A percentile compares a stretch with the other conserved stretches of the same genome.
Conservation (phyloP, 1,139 yeast genomes). For the Scheffersomyces segobiensis region DNA sequence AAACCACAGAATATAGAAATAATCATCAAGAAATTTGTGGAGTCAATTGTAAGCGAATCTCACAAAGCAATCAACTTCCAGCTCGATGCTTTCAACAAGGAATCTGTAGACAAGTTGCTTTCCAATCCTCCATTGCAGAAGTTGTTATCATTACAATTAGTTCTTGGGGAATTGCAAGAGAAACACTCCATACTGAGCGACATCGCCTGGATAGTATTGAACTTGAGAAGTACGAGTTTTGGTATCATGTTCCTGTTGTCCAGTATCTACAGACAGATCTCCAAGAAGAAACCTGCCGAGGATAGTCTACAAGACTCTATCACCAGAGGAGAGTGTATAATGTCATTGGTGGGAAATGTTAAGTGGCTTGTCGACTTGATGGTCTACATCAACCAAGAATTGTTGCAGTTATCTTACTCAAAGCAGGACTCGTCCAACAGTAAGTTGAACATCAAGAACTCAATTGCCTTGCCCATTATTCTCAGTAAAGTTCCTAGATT, state of each 20-base stretch:
- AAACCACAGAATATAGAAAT: conserved; percentile 14
- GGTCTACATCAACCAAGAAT: conserved; percentile 66
- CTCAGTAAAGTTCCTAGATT: conserved; percentile 72
- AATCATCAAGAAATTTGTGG: conserved; percentile 37
- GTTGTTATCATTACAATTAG: conserved; percentile 61
- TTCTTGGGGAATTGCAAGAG: conserved; percentile 57
- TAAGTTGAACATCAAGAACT: conserved; percentile 28
- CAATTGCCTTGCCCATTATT: conserved; percentile 52
- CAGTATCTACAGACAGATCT: conserved; percentile 57
- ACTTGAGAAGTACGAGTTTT: conserved; percentile 69
- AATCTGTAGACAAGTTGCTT: conserved; percentile 68
- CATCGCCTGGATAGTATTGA: conserved; percentile 68
- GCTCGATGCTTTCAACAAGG: conserved; percentile 60
- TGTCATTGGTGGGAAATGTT: conserved; percentile 68
- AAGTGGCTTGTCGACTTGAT: conserved; percentile 78
- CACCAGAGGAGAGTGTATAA: conserved; percentile 55
- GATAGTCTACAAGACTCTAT: conserved; percentile 57
- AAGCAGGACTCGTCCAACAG: conserved; percentile 21
- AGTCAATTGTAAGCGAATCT: conserved; percentile 57
- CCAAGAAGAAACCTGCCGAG: conserved; percentile 49
- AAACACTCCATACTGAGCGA: conserved; percentile 52
- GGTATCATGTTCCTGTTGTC: conserved; percentile 74
- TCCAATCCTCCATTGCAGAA: conserved; percentile 76
- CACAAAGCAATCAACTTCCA: conserved; percentile 72
- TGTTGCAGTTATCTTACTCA: conserved; percentile 40